A percentile compares a stretch with the other conserved stretches of the same genome.
Conservation (phyloP, 1,284 basidiomycete genomes). For the Sanguinoderma infundibulare region DNA sequence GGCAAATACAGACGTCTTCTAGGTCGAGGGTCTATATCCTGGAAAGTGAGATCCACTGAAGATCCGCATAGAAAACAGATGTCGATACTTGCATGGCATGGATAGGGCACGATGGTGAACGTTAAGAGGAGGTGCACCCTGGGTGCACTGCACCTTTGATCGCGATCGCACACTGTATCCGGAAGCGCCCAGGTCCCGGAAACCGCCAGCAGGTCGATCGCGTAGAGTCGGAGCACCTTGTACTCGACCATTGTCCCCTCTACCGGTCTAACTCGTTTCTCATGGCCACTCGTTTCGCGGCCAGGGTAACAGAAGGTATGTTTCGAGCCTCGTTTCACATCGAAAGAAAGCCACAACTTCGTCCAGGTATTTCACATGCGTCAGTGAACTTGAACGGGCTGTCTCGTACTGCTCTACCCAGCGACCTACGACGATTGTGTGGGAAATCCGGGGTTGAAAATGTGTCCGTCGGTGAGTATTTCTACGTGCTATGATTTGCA, state of each 20-base stretch:
- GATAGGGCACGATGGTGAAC: too few relatives aligned
- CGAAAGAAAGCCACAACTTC: not conserved
- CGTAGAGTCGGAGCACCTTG: not conserved
- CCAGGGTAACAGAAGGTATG: not conserved
- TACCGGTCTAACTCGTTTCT: not conserved
- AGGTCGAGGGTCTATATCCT: too few relatives aligned
- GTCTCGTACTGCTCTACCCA: slow-evolving; percentile 54
- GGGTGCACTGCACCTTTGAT: too few relatives aligned
- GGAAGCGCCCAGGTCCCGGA: too few relatives aligned
- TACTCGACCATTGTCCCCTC: not conserved
- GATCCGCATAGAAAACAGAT: too few relatives aligned
- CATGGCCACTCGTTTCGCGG: slow-evolving; percentile 2
- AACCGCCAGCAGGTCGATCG: not conserved
- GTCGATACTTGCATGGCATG: too few relatives aligned
- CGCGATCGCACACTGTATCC: too few relatives aligned
- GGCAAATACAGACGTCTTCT: not conserved
- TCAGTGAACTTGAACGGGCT: slow-evolving; percentile 33
- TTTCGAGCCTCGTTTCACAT: not conserved
- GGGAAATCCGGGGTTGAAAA: slow-evolving; percentile 52
- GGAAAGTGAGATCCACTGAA: too few relatives aligned
- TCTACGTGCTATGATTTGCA: not conserved
- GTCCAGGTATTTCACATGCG: not conserved
- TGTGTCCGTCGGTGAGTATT: slow-evolving; percentile 52
- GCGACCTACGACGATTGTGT: slow-evolving; percentile 60
- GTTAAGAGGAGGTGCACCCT: too few relatives aligned